Base-by-base conservation (phyloP, 345 rosid species). In the Eucalyptus marginata region DNA sequence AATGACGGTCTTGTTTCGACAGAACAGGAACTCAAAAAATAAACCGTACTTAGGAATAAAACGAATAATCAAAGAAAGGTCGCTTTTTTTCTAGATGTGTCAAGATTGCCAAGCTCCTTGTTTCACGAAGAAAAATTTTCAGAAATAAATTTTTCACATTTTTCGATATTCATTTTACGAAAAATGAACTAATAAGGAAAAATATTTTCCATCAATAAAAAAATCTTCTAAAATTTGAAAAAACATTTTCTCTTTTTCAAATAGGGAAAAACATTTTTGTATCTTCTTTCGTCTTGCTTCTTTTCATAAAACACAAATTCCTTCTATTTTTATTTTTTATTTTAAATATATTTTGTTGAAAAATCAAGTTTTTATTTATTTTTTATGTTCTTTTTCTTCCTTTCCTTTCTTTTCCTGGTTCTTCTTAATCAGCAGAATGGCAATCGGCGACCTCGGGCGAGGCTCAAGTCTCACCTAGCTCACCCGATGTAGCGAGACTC, bases 361-460 rank as follows among this genome's bases (percentile, higher is more conserved):
- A 52, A 52, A 52, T 52, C 25, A 20, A 56, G 5, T 56, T 9
- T 56, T 24, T 24, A 56, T 56, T 56, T 56, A 20, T 9, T 22
- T 56, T 54, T 56, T 24, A 22, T 9, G 2, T 22, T 56, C 3
- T 24, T 56, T 24, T 24, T 56, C 12, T 56, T 22, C 24, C 56
- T 52, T 52, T 52, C 25, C 25, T 20, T 52, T 20, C 5, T 52
- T 18, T 52, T 20, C 5, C 58, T 8, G 7, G 62, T 22, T 56
- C 62, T 56, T 24, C 29, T 22, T 56, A 9, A 52, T 20, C 10
- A 52, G 5, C 25, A 3, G 0, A 14, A 1, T 52, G 10, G 10
- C 58, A 52, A 52, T 52, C 2, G 0, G 25, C 25, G 0, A 52
- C 24, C 25, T 52, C 10, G 1, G 0, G 58, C 4, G 18, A 52